These are phyloP conservation scores for Bipolaris oryzae DNA, from an alignment of 2,329 filamentous ascomycete species.

Conservation along the genomic window DNA sequence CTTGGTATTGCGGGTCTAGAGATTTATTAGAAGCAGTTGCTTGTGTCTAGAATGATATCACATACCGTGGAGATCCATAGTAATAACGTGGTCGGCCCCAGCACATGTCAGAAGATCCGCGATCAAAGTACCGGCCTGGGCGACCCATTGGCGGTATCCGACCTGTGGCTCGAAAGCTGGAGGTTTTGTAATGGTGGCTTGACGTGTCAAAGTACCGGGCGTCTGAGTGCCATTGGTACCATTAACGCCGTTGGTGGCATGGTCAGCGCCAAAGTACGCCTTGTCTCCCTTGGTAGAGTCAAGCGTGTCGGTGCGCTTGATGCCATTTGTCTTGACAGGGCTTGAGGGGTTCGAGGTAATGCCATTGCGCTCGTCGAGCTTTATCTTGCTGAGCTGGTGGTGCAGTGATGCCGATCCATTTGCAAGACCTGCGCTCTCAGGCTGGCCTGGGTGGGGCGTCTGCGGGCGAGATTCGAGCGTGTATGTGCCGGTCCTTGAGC, in stretches of 20 bases:
- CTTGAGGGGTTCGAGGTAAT: conserved; percentile 36
- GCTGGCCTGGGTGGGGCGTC: conserved; percentile 76
- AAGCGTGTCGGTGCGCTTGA: conserved; percentile 41
- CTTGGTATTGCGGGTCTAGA: conserved; percentile 92
- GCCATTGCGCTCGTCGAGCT: conserved; percentile 62
- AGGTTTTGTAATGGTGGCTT: conserved; percentile 54
- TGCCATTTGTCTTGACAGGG: conserved; percentile 35
- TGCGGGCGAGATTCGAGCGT: conserved; percentile 92
- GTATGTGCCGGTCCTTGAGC: conserved; percentile 59
- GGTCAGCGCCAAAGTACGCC: conserved; percentile 24
- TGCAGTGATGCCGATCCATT: conserved; percentile 74
- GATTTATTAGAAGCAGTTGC: conserved; percentile 12
- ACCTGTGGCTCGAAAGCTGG: conserved; percentile 77
- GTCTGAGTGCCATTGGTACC: conserved; percentile 19
- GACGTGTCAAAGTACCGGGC: conserved; percentile 16
- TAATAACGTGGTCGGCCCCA: conserved; percentile 95
- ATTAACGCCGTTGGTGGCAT: conserved; percentile 38
- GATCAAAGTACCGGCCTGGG: conserved; percentile 92
- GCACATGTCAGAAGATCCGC: conserved; percentile 94
- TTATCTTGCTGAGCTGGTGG: conserved; percentile 73
- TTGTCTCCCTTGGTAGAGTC: conserved; percentile 41
- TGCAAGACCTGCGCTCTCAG: conserved; percentile 68
- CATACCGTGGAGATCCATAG: conserved; percentile 75
- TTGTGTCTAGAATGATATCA: background rate
- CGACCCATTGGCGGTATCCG: conserved; percentile 98